These are phyloP conservation scores for Cladophialophora exuberans DNA, from an alignment of 2,329 filamentous ascomycete genomes.

Conservation along the genomic window DNA sequence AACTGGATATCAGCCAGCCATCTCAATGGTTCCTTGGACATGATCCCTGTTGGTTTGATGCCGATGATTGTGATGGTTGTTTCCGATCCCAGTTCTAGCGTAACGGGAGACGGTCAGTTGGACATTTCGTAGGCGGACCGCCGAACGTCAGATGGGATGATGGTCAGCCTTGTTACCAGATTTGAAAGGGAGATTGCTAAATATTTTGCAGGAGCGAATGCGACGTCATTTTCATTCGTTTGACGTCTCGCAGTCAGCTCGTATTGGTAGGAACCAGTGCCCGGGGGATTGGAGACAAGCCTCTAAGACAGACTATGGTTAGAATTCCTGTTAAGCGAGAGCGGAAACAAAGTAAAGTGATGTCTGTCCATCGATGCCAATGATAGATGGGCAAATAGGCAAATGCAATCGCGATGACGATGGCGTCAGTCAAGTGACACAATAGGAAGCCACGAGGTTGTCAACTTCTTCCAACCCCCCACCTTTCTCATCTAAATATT, in stretches of 20 bases:
- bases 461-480: background rate
- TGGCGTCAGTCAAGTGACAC: conserved; percentile 10
- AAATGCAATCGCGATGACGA: background rate
- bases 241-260: background rate
- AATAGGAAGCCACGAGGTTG: conserved; percentile 13
- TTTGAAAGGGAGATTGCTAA: background rate
- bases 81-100: conserved; percentile 11
- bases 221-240: conserved; percentile 11
- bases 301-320: conserved; percentile 13
- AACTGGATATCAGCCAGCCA: conserved; percentile 3
- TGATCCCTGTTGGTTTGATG: conserved; percentile 1
- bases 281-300: background rate
- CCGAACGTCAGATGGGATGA: too few relatives aligned
- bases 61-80: conserved; percentile 1
- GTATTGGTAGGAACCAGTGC: conserved; percentile 6
- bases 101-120: conserved; percentile 7
- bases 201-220: background rate
- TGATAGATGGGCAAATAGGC: too few relatives aligned
- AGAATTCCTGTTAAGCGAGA: conserved; percentile 5
- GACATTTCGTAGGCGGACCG: conserved; percentile 5
- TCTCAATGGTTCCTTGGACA: conserved; percentile 9
- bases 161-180: conserved; percentile 13
- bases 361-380: too few relatives aligned
- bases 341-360: conserved; percentile 6
- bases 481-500: conserved; percentile 16